Percentiles rank a stretch among this genome's conserved stretches.
phyloP scores from a whole-genome alignment of 2,329 filamentous ascomycete genomes.

The Cyanodermella asteris region DNA sequence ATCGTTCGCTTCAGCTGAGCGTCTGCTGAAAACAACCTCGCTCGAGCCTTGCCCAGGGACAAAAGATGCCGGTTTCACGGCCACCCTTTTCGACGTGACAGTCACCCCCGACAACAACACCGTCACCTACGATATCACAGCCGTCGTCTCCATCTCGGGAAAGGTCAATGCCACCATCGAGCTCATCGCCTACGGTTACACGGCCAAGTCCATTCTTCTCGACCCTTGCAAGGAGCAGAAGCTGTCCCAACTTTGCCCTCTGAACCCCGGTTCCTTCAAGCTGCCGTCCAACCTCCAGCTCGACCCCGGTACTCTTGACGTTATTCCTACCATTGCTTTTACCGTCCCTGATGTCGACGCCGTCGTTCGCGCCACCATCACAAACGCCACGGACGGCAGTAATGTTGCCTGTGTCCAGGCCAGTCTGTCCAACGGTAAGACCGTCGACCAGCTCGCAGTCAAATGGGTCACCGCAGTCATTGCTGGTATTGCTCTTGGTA shows the following conservation, averaged over 20 bases:
- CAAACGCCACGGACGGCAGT: slow-evolving; percentile 38
- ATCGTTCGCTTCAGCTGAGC: slow-evolving; percentile 31
- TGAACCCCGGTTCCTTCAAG: slow-evolving; percentile 65
- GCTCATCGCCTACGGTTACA: slow-evolving; percentile 65
- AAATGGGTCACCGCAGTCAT: slow-evolving; percentile 81
- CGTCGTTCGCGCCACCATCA: slow-evolving; percentile 62
- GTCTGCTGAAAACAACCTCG: slow-evolving; percentile 58
- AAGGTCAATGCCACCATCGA: slow-evolving; percentile 58
- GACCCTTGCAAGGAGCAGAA: slow-evolving; percentile 49
- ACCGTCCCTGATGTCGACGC: slow-evolving; percentile 80
- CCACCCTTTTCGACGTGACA: slow-evolving; percentile 65
- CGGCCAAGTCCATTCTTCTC: slow-evolving; percentile 42
- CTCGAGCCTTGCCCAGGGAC: slow-evolving; percentile 75
- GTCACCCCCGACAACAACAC: slow-evolving; percentile 45
- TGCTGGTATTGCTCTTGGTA: slow-evolving; percentile 59
- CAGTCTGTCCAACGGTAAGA: slow-evolving; percentile 73
- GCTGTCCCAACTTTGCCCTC: slow-evolving; percentile 64
- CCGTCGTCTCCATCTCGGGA: slow-evolving; percentile 63
- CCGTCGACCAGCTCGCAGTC: slow-evolving; percentile 69
- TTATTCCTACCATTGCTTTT: slow-evolving; percentile 68
- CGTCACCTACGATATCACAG: slow-evolving; percentile 52
- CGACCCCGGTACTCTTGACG: slow-evolving; percentile 30
- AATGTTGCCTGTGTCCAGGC: slow-evolving; percentile 75
- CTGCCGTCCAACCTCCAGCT: slow-evolving; percentile 50
- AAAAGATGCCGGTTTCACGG: slow-evolving; percentile 64